Base-by-base conservation (phyloP, 2,329 filamentous ascomycete genomes). In the Alternaria alternata region DNA sequence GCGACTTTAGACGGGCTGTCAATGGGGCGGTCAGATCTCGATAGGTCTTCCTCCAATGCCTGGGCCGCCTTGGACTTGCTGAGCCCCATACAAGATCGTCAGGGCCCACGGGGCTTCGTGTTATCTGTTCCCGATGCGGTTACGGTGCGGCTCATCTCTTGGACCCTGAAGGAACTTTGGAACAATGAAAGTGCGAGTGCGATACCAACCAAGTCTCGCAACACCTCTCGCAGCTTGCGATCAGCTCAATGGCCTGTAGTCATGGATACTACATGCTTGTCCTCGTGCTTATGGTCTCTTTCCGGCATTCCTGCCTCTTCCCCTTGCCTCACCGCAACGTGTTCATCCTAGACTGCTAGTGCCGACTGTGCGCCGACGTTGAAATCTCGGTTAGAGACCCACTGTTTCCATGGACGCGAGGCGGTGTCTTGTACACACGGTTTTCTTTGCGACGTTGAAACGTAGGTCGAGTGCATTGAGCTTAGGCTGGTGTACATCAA, bases 351-450 rank as follows among this genome's bases (percentile, higher is more conserved):
- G 49, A 44, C 8, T 44, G 62, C 66, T 63, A 63, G 62, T 63
- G 56, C 54, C 60, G 65, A 61, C 62, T 64, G 64, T 65, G 67
- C 67, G 51, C 67, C 51, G 53, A 63, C 62, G 42, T 62, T 61
- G 57, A 67, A 68, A 70, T 66, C 64, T 70, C 68, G 63, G 62
- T 59, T 62, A 43, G 22, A 51, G 66, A 48, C 66, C 66, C 66
- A 67, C 64, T 64, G 20, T 67, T 65, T 52, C 24, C 53, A 48
- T 62, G 51, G 59, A 61, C 59, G 57, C 65, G 64, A 70, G 64
- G 68, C 68, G 68, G 68, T 70, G 68, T 69, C 68, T 55, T 55
- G 26, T 51, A 47, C 57, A 59, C 64, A 64, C 59, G 53, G 63
- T 34, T 65, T 54, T 56, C 57, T 57, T 41, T 55, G 59, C 57